Base-by-base conservation (phyloP, 2,329 filamentous ascomycete genomes). In the Lomentospora prolificans region DNA sequence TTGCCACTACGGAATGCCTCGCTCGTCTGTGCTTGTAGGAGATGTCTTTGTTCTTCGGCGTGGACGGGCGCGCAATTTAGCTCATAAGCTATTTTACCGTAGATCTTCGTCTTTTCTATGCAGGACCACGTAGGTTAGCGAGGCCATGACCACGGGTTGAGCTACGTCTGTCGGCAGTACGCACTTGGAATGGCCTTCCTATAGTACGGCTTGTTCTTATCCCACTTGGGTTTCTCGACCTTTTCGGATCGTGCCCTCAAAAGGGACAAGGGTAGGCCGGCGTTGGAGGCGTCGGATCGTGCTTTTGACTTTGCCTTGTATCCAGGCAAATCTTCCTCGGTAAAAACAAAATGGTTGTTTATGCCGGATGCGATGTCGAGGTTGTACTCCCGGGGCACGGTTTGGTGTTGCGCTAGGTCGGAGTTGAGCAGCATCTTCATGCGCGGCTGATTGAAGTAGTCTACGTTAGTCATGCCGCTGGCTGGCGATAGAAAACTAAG, bases 311-410 rank as follows among this genome's bases (percentile, higher is more conserved):
- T 80, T 17, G 75, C 74, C 62, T 80, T 80, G 71, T 84, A 90
- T 36, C 89, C 89, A 17, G 62, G 61, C 7, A 64, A 57, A 27
- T 60, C 52, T 44, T 58, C 90, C 71, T 99, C 94, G 41, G 87
- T 90, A 66, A 99, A 99, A 57, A 97, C 76, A 67, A 87, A 95
- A 19, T 90, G 94, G 70, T 96, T 96, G 64, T 82, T 82, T 31
- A 92, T 82, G n/a, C 80, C 68, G 55, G 69, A 65, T 52, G 77
- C 75, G 50, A 90, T 77, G 50, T 90, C 84, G 57, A 97, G 74
- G 61, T 89, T 81, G 71, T 96, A 99, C 65, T 95, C 90, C 65
- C 89, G 89, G 9, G 91, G 90, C n/a, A 96, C 77, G 4, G 78
- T 73, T 62, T 86, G 79, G 66, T 95, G 90, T 60, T 83, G 77